A percentile compares a stretch with the other conserved stretches of the same genome.
Evolutionary conservation across 495 filamentous ascomycete genomes (phyloP).

Genomic region (Immersiella caudata): DNA sequence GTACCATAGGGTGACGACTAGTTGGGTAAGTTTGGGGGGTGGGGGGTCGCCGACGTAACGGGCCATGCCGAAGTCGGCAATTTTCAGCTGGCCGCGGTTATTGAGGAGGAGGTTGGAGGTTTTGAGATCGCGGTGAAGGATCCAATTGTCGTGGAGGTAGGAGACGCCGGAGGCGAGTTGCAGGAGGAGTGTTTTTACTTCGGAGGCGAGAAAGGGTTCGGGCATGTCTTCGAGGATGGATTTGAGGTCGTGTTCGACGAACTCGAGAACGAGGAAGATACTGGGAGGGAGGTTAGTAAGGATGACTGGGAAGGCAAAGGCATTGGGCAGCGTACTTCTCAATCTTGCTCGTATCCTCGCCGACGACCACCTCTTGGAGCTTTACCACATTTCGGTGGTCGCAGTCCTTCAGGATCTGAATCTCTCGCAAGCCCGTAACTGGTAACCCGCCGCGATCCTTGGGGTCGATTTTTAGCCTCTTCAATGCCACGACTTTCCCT

Average conservation of each 20-base stretch:
- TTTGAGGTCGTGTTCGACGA: conserved; percentile 97
- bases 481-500: conserved; percentile 87
- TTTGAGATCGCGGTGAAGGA: conserved; percentile 95
- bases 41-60: conserved; percentile 80
- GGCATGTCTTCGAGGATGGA: conserved; percentile 90
- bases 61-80: conserved; percentile 98
- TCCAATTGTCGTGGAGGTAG: conserved; percentile 89
- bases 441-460: conserved; percentile 79
- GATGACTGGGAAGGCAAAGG: conserved; percentile 20
- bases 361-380: conserved; percentile 84
- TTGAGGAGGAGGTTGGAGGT: conserved; percentile 94
- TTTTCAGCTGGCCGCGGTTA: conserved; percentile 93
- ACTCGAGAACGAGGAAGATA: conserved; percentile 96
- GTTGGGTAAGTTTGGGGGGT: conserved; percentile 79
- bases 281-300: conserved; percentile 42
- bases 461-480: conserved; percentile 91
- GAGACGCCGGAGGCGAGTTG: conserved; percentile 82
- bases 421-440: conserved; percentile 90
- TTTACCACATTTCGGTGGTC: conserved; percentile 76
- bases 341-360: conserved; percentile 62
- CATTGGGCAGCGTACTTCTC: conserved; percentile 63
- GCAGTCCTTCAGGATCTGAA: conserved; percentile 58
- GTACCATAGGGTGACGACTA: conserved; percentile 98
- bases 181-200: conserved; percentile 85
- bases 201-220: conserved; percentile 90